phyloP scores from a whole-genome alignment of 2,329 filamentous ascomycete genomes.

The Ceratocystis harringtonii region DNA sequence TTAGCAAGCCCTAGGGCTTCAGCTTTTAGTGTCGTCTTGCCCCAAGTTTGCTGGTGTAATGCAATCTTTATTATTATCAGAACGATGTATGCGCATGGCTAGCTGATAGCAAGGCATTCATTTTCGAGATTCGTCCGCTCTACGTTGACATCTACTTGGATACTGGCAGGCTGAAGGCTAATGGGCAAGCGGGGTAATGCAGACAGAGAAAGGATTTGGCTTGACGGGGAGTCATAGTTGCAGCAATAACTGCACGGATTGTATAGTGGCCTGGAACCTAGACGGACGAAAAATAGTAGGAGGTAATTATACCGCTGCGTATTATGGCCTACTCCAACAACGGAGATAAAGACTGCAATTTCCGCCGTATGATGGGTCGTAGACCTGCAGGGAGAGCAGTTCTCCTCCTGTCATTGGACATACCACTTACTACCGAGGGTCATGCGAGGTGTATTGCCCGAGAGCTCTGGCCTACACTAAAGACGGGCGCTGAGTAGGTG shows the following conservation, averaged over 20 bases:
- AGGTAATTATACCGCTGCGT: too few species aligned
- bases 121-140: background rate
- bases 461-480: background rate
- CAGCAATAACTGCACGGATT: background rate
- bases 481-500: background rate
- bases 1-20: too few species aligned
- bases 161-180: background rate
- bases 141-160: background rate
- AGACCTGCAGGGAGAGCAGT: background rate
- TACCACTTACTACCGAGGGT: too few species aligned
- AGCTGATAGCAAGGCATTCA: too few species aligned
- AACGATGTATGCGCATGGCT: too few species aligned
- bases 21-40: too few species aligned
- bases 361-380: background rate
- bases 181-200: background rate
- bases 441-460: background rate
- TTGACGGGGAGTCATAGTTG: background rate
- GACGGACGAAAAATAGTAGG: too few species aligned
- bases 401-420: background rate
- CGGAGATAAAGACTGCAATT: too few species aligned
- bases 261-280: background rate
- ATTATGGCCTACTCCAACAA: too few species aligned
- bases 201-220: background rate
- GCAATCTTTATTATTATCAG: too few species aligned
- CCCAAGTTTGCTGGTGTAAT: too few species aligned